Evolutionary conservation across 495 filamentous ascomycete genomes (phyloP), one percentile per base, ranked within the genome.

Genomic region (Penicillium bialowiezense): DNA sequence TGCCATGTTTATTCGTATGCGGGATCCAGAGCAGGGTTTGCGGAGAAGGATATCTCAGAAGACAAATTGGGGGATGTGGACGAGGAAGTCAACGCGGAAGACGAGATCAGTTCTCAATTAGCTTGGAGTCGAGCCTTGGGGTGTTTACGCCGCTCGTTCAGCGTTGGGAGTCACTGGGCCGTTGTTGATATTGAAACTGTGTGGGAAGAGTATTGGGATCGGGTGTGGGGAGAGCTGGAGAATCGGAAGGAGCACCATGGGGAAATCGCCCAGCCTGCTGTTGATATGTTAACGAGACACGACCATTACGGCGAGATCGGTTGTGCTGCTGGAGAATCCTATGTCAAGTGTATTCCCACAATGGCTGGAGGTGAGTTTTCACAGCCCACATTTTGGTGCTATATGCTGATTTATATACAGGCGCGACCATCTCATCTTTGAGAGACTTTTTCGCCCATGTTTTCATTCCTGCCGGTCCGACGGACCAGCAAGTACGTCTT

Each of bases 381-480:
- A 21, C 7, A 28, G 36, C 44, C 38, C 23, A 49, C 36, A 28
- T 1, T 7, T 1, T 2, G 10, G 2, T 20, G 29, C 21, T 54
- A 19, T 48, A 15, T 45, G 7, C 6, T 35, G 17, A 3, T 44
- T n/a, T 9, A 15, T 24, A 42, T 14, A 24, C 26, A 69, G 68
- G 60, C 14, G 55, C 52, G n/a, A 55, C 53, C 18, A 46, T 55
- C 2, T 36, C 54, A 7, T 45, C 47, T 14, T 65, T 93, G 14
- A 72, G 73, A 1, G 54, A 67, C 5, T 95, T 95, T 58, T 92
- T 92, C 58, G 69, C 71, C 8, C 59, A 85, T 31, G 77, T 82
- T 50, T 93, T 92, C 60, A 82, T 91, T 40, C 82, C 84, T 9
- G 68, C 71, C 44, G 86, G 89, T 21, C 86, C 88, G 1, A 74